Evolutionary conservation across 371 early-diverging fungal species (phyloP).

Genomic region (Mucor circinelloides): DNA sequence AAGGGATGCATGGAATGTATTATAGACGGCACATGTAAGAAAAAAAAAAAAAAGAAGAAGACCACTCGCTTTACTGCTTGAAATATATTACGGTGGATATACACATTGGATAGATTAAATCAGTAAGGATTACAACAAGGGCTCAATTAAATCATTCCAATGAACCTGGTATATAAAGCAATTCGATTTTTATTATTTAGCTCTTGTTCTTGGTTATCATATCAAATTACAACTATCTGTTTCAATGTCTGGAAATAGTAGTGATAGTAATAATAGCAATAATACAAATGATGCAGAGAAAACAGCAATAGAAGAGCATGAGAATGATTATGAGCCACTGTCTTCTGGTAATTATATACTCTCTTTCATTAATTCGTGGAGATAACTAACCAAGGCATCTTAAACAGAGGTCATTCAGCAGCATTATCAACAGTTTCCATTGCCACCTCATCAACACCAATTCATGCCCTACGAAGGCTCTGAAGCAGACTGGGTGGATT

Average conservation of each 20-base stretch:
- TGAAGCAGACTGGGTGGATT: conserved; percentile 17
- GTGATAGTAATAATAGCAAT: not conserved
- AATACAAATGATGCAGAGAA: not conserved
- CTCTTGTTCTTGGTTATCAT: conserved; percentile 3
- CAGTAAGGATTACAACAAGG: conserved; percentile 22
- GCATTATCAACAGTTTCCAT: conserved; percentile 7
- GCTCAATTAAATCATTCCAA: conserved; percentile 21
- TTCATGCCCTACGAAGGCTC: conserved; percentile 15
- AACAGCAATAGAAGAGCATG: not conserved
- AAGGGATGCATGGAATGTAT: conserved; percentile 17
- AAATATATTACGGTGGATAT: not conserved
- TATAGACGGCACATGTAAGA: not conserved
- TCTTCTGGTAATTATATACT: not conserved
- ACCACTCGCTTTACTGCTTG: conserved; percentile 1
- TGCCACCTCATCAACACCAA: conserved; percentile 13
- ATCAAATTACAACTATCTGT: not conserved
- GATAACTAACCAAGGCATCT: not conserved
- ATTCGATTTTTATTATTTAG: not conserved
- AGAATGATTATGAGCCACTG: not conserved
- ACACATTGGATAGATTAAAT: conserved; percentile 25
- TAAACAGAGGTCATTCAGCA: not conserved
- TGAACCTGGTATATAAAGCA: not conserved
- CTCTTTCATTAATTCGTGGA: not conserved
- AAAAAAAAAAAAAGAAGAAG: not conserved
- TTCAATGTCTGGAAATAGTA: not conserved